phyloP scores from a whole-genome alignment of 2,329 filamentous ascomycete genomes.

The Aspergillus puulaauensis region DNA sequence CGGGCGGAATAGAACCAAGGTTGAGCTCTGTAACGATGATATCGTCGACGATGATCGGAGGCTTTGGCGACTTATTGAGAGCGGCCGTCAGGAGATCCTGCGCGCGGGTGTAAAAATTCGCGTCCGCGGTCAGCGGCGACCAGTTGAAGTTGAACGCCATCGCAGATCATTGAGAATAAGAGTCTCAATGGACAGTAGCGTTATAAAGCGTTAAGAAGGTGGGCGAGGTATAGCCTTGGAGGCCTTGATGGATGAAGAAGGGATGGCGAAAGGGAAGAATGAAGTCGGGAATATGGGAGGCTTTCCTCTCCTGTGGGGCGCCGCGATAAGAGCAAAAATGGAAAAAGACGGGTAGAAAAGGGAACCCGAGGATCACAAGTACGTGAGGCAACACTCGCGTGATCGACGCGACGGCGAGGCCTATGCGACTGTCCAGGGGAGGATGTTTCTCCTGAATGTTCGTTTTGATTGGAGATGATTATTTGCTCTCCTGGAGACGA shows the following conservation, averaged over 20 bases:
- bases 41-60: conserved; percentile 98
- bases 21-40: conserved; percentile 98
- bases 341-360: conserved; percentile 10
- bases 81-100: conserved; percentile 92
- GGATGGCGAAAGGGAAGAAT: conserved; percentile 3
- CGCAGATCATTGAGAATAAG: conserved; percentile 33
- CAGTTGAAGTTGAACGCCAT: conserved; percentile 99
- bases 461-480: no score
- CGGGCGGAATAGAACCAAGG: conserved; percentile 87
- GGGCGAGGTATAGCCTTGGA: conserved; percentile 1
- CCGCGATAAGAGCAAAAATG: conserved; percentile 16
- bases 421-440: no score
- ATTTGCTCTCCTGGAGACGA: no score
- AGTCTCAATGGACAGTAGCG: conserved; percentile 7
- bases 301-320: conserved; percentile 7
- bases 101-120: conserved; percentile 82
- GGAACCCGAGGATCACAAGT: conserved; percentile 17
- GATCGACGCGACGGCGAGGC: conserved; percentile 17
- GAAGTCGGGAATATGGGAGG: conserved; percentile 6
- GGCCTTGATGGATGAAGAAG: conserved; percentile 3
- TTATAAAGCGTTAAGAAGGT: not conserved
- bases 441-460: no score
- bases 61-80: conserved; percentile 96
- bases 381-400: conserved; percentile 15
- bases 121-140: conserved; percentile 96